Percentiles rank a stretch among this genome's conserved stretches.
These are phyloP conservation scores for Medicago ruthenica DNA, from an alignment of 306 rosid species.

Conservation along the genomic window DNA sequence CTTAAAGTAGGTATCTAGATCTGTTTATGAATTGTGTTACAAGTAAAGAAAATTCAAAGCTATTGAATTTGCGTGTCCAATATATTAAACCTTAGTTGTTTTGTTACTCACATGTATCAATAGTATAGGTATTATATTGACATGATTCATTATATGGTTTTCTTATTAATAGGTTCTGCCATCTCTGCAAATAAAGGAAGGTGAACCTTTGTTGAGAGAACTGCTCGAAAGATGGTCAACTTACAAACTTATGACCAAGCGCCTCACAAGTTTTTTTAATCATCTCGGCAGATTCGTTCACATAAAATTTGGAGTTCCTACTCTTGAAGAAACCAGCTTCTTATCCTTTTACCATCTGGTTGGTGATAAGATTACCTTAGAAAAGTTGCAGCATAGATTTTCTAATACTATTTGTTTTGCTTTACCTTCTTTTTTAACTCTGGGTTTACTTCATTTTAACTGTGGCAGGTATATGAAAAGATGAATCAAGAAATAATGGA, in stretches of 20 bases:
- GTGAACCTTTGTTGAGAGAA: neutral
- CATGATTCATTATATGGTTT: neutral
- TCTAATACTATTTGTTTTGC: neutral
- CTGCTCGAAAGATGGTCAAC: neutral
- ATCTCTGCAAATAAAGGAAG: neutral
- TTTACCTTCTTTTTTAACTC: neutral
- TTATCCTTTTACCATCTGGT: neutral
- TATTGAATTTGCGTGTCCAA: too few species aligned
- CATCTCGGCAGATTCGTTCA: neutral
- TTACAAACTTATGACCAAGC: neutral
- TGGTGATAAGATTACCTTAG: neutral
- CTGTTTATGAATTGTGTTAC: too few species aligned
- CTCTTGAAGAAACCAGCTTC: neutral
- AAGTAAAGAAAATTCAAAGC: too few species aligned
- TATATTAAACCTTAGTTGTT: too few species aligned
- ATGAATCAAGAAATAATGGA: neutral
- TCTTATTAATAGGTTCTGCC: neutral
- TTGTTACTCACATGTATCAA: neutral
- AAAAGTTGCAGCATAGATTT: neutral
- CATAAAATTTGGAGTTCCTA: conserved; percentile 46
- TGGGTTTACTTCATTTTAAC: neutral
- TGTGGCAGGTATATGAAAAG: neutral
- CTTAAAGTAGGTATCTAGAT: too few species aligned
- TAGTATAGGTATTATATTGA: neutral
- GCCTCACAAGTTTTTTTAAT: neutral